Conservation (phyloP, 495 filamentous ascomycete genomes). For the Cladorrhinum samala region DNA sequence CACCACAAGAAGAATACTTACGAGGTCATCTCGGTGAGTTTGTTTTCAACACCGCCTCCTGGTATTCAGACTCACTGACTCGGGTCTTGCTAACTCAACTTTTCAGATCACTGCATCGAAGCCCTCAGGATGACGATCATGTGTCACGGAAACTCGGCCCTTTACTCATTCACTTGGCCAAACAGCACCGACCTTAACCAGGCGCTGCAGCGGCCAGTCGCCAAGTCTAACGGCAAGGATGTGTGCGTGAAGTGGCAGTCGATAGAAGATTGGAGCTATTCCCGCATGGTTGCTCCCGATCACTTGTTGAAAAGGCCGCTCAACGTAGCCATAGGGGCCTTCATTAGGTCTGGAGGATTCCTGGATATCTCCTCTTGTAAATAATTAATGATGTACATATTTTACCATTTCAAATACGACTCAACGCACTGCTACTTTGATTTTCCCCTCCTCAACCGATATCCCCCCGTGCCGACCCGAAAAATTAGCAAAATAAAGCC, state of each 20-base stretch:
- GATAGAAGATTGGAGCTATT: constrained; percentile 8
- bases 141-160: constrained; percentile 14
- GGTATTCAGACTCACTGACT: no score
- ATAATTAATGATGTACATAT: no score
- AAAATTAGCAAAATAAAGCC: no score
- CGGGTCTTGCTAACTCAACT: neutral
- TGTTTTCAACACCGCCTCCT: no score
- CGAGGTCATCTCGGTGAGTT: constrained; percentile 12
- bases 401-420: no score
- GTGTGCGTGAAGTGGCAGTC: constrained; percentile 15
- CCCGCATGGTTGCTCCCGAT: neutral
- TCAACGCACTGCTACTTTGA: no score
- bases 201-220: neutral
- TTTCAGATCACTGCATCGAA: constrained; percentile 17
- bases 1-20: constrained; percentile 7
- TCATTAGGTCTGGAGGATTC: neutral
- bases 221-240: constrained; percentile 7
- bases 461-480: no score
- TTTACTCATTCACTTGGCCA: constrained; percentile 13
- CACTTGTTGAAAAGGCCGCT: neutral
- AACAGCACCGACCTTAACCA: neutral
- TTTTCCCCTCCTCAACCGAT: no score
- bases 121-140: constrained; percentile 10
- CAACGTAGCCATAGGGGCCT: neutral
- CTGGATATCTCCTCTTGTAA: no score